Conservation (phyloP, 331 rosid genomes). For the Malus hybrid region DNA sequence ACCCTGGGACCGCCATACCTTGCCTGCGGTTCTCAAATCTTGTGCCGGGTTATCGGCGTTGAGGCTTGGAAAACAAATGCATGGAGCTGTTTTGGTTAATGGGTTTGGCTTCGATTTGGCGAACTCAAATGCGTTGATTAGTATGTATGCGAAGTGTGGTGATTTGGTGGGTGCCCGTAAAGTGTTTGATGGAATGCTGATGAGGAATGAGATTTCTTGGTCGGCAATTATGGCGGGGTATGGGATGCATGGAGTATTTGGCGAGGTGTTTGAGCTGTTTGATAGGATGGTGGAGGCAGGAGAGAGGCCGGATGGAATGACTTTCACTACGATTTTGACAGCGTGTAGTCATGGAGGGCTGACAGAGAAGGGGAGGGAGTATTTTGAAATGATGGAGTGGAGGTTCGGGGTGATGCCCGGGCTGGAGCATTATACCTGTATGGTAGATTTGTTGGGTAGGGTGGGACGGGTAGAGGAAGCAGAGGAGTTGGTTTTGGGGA, state of each 20-base stretch:
- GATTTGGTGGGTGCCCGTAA: slow-evolving; percentile 32
- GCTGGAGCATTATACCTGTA: slow-evolving; percentile 55
- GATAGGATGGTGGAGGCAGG: slow-evolving; percentile 47
- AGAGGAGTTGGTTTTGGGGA: slow-evolving; percentile 41
- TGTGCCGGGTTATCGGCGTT: slow-evolving; percentile 43
- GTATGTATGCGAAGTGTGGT: slow-evolving; percentile 50
- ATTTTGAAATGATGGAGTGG: slow-evolving; percentile 49
- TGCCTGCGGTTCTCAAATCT: slow-evolving; percentile 53
- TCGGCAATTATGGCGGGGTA: slow-evolving; percentile 51
- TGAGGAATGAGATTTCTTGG: slow-evolving; percentile 43
- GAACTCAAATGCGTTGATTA: slow-evolving; percentile 49
- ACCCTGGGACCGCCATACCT: slow-evolving; percentile 37
- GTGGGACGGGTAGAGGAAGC: slow-evolving; percentile 65
- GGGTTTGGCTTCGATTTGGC: slow-evolving; percentile 52
- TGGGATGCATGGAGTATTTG: slow-evolving; percentile 47
- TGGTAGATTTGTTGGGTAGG: slow-evolving; percentile 83
- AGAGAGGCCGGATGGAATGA: slow-evolving; percentile 39
- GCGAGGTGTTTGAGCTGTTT: slow-evolving; percentile 52
- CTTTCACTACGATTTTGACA: slow-evolving; percentile 43
- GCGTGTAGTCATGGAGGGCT: slow-evolving; percentile 72
- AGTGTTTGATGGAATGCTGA: slow-evolving; percentile 51
- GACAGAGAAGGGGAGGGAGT: slow-evolving; percentile 41
- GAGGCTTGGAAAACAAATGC: slow-evolving; percentile 49
- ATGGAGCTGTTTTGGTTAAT: slow-evolving; percentile 40
- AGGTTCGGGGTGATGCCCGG: slow-evolving; percentile 45